These are phyloP conservation scores for Colletotrichum gloeosporioides DNA, from an alignment of 2,329 filamentous ascomycete genomes.

Conservation along the genomic window DNA sequence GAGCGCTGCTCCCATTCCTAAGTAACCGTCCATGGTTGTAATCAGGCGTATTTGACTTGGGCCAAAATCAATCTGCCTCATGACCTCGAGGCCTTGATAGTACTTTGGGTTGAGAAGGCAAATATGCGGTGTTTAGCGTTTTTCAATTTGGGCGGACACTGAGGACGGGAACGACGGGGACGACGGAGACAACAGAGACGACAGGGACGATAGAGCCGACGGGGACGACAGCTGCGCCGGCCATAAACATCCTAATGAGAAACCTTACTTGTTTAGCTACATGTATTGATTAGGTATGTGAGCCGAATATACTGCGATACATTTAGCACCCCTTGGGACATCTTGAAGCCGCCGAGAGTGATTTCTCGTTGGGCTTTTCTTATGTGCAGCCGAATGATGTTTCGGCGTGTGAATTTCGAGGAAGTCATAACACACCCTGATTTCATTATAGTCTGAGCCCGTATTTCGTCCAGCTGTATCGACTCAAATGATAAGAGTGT, in stretches of 20 bases:
- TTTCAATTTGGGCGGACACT: fast-evolving
- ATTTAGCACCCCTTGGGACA: not conserved
- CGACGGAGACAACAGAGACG: fast-evolving
- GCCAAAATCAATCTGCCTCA: fast-evolving
- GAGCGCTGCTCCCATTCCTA: fast-evolving
- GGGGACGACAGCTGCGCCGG: not conserved
- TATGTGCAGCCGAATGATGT: fast-evolving
- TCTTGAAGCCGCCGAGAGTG: not conserved
- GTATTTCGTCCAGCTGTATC: fast-evolving
- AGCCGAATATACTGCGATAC: not conserved
- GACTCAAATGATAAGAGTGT: not conserved
- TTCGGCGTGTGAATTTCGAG: not conserved
- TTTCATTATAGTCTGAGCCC: not conserved
- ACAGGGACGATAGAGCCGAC: no score
- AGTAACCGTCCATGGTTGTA: fast-evolving
- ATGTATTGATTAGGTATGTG: not conserved
- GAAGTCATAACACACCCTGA: fast-evolving
- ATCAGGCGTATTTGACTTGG: not conserved
- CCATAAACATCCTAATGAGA: fast-evolving
- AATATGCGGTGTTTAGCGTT: not conserved
- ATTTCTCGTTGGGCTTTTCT: not conserved
- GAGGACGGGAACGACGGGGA: not conserved
- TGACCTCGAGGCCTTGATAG: fast-evolving
- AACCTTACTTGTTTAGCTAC: not conserved
- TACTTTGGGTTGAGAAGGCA: not conserved